Base-by-base conservation (phyloP, 2,329 filamentous ascomycete genomes). In the Furcasterigmium furcatum region DNA sequence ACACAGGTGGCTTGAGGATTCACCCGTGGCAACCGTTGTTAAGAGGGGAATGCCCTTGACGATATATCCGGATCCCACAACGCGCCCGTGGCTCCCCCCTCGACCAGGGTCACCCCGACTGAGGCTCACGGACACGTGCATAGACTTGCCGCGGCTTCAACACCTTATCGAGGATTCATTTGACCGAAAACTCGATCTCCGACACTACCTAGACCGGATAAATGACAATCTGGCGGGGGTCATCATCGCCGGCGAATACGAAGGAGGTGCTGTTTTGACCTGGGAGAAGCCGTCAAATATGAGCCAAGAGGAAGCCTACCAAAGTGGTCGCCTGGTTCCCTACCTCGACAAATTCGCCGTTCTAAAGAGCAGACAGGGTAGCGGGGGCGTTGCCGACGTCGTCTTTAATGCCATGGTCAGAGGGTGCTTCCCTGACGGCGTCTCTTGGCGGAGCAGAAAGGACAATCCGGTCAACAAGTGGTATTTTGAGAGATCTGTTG, bases 291-390 rank as follows among this genome's bases (percentile, higher is more conserved):
- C 91, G 0, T 77, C 72, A 1, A 80, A 74, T 0, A 67, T 81
- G 18, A 67, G 71, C 38, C 76, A 82, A 42, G 74, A 81, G 64
- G 73, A 58, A 59, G 77, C 64, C 47, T 70, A 78, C 46, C 67
- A 72, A 16, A 74, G 76, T 29, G 76, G 76, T 2, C 79, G 87
- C 9, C 79, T 90, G 54, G 88, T 99, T 1, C 94, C 94, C 0
- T 99, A 99, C 62, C 77, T 99, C 24, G 94, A 99, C 67, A 99
- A 99, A 63, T 97, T 99, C 61, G 94, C 94, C 1, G 94, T 99
- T 1, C 74, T 96, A 14, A 92, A 88, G 54, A 85, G 83, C 49
- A 87, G 85, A 12, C 94, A 99, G 64, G 94, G 94, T 0, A 88
- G 88, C 0, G 90, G 90, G 2, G 92, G 94, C 4, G 91, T 97